Evolutionary conservation across 495 filamentous ascomycete genomes (phyloP).

Genomic region (Cudoniella acicularis): DNA sequence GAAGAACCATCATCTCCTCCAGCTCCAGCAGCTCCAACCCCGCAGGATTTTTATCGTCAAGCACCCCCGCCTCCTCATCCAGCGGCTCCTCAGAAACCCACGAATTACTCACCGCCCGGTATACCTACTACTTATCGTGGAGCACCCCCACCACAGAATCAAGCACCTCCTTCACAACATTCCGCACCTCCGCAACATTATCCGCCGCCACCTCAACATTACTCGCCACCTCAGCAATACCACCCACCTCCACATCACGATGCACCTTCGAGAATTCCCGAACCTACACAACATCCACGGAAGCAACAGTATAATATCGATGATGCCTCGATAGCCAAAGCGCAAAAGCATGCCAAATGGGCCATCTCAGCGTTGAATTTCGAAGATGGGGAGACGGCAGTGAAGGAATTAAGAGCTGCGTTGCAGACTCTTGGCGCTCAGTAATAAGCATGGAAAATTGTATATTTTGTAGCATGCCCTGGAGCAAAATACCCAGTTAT

Average conservation of each 20-base stretch:
- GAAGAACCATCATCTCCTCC: conserved; percentile 14
- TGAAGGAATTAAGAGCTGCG: conserved; percentile 77
- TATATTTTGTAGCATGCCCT: background rate
- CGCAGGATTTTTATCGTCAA: conserved; percentile 30
- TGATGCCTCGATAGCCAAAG: conserved; percentile 69
- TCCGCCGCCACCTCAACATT: background rate
- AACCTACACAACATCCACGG: conserved; percentile 3
- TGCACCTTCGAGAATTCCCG: conserved; percentile 3
- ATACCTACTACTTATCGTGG: no score
- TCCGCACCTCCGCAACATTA: background rate
- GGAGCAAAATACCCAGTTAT: background rate
- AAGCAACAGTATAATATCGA: conserved; percentile 43
- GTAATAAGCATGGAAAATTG: background rate
- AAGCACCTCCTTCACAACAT: conserved; percentile 12
- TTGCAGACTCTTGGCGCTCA: conserved; percentile 60
- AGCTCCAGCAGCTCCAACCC: conserved; percentile 9
- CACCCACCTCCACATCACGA: background rate
- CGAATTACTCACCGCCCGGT: background rate
- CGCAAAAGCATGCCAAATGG: conserved; percentile 96
- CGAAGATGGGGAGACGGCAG: conserved; percentile 88
- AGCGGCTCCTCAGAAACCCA: conserved; percentile 20
- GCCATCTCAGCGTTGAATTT: conserved; percentile 96
- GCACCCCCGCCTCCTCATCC: conserved; percentile 22
- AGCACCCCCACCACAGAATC: background rate
- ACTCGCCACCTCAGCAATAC: conserved; percentile 10